These are phyloP conservation scores for Taiozyma sp. DNA, from an alignment of 1,139 yeast species.

Conservation along the genomic window DNA sequence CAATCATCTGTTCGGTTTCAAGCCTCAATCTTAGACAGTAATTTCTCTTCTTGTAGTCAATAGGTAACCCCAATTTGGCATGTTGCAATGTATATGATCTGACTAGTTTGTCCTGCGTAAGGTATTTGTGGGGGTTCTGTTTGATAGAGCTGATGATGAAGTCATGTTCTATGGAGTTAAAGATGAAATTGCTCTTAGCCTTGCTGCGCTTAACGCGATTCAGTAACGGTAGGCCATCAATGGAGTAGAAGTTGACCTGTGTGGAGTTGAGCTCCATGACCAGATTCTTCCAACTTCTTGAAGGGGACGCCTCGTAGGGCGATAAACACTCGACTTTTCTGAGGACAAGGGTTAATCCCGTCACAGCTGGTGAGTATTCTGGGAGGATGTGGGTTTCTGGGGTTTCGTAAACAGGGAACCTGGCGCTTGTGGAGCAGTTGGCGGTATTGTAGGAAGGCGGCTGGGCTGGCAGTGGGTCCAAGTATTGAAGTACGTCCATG, in stretches of 20 bases:
- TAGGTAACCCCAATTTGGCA: conserved; percentile 65
- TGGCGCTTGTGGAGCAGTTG: conserved; percentile 28
- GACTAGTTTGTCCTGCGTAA: conserved; percentile 32
- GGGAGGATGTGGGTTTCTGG: conserved; percentile 40
- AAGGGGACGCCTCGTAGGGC: conserved; percentile 59
- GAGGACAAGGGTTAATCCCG: conserved; percentile 46
- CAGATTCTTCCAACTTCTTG: conserved; percentile 58
- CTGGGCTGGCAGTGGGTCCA: conserved; percentile 46
- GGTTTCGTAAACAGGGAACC: conserved; percentile 44
- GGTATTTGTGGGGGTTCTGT: conserved; percentile 25
- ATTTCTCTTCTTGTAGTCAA: conserved; percentile 45
- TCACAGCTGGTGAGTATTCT: conserved; percentile 51
- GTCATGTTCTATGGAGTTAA: conserved; percentile 27
- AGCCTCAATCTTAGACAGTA: conserved; percentile 54
- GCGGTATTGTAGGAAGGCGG: conserved; percentile 41
- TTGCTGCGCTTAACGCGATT: conserved; percentile 13
- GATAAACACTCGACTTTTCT: conserved; percentile 63
- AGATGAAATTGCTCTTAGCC: conserved; percentile 17
- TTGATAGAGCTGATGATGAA: conserved; percentile 25
- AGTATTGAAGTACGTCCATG: conserved; percentile 31
- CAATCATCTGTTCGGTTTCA: conserved; percentile 63
- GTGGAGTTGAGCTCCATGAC: conserved; percentile 71
- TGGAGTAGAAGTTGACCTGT: conserved; percentile 58
- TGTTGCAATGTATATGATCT: conserved; percentile 66
- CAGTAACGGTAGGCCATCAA: conserved; percentile 25